phyloP scores from a whole-genome alignment of 2,329 filamentous ascomycete species.

The Fusarium irregulare region DNA sequence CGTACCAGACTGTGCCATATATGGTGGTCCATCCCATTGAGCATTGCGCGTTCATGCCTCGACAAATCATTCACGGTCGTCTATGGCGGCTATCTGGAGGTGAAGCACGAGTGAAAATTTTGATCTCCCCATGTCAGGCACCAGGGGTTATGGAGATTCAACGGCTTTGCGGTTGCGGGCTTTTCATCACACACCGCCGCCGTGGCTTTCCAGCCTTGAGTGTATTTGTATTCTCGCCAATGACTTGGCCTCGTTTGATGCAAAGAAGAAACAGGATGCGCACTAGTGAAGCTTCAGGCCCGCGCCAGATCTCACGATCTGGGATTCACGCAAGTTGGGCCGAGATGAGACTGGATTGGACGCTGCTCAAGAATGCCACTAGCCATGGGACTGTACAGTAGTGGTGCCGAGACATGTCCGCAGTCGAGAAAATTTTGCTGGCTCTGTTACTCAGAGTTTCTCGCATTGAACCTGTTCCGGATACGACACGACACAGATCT shows the following conservation, averaged over 20 bases:
- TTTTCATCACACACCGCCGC: conserved; percentile 33
- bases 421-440: conserved; percentile 1
- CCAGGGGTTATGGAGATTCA: conserved; percentile 26
- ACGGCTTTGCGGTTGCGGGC: conserved; percentile 32
- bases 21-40: conserved; percentile 8
- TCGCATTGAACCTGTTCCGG: conserved; percentile 4
- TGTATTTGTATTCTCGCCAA: conserved; percentile 26
- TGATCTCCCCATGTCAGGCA: conserved; percentile 13
- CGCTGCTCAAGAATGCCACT: conserved; percentile 22
- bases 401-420: conserved; percentile 41
- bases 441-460: conserved; percentile 19
- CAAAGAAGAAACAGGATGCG: conserved; percentile 33
- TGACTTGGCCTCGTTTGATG: conserved; percentile 20
- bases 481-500: conserved; percentile 9
- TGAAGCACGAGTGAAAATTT: conserved; percentile 8
- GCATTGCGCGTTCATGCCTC: conserved; percentile 24
- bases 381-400: conserved; percentile 22
- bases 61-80: conserved; percentile 15
- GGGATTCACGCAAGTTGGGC: conserved; percentile 33
- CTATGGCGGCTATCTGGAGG: conserved; percentile 22
- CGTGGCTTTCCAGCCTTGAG: conserved; percentile 23
- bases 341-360: conserved; percentile 29
- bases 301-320: conserved; percentile 42
- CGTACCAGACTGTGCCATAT: conserved; percentile 3
- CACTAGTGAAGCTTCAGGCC: conserved; percentile 35